phyloP scores from a whole-genome alignment of 2,329 filamentous ascomycete species.

The Aspergillus chevalieri region DNA sequence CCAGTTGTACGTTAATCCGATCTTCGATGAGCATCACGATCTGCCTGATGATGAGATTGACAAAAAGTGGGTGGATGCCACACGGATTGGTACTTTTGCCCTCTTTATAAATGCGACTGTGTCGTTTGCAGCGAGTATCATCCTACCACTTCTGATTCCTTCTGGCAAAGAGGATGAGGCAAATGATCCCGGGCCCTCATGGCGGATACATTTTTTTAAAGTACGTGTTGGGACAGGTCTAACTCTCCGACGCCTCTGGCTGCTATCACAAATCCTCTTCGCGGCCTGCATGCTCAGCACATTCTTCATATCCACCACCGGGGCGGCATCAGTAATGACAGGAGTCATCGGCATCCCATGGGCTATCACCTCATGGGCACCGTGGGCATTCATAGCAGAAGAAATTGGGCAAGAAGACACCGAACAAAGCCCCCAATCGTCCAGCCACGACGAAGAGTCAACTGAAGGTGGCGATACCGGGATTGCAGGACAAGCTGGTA shows the following conservation, averaged over 20 bases:
- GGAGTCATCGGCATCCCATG: conserved; percentile 82
- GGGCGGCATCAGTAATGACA: conserved; percentile 68
- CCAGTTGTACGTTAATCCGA: conserved; percentile 84
- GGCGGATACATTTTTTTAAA: conserved; percentile 58
- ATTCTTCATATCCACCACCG: conserved; percentile 66
- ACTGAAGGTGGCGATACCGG: conserved; percentile 34
- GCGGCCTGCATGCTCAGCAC: conserved; percentile 75
- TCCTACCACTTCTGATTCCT: conserved; percentile 80
- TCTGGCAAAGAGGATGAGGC: conserved; percentile 51
- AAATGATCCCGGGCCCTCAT: conserved; percentile 17
- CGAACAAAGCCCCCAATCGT: conserved; percentile 46
- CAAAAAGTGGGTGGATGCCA: conserved; percentile 73
- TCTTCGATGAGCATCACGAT: conserved; percentile 68
- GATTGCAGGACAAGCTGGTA: conserved; percentile 70
- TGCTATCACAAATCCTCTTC: conserved; percentile 79
- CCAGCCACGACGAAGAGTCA: conserved; percentile 26
- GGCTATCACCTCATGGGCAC: conserved; percentile 90
- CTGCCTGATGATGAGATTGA: conserved; percentile 73
- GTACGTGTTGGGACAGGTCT: conserved; percentile 57
- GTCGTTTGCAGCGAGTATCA: conserved; percentile 71
- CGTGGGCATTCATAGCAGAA: conserved; percentile 88
- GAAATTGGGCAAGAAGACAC: conserved; percentile 82
- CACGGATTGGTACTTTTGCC: conserved; percentile 80
- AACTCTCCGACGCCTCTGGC: conserved; percentile 82
- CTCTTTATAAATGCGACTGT: conserved; percentile 85